Evolutionary conservation across 169 alveolate genomes (phyloP), one percentile per base, ranked within the genome.

Genomic region (Plasmodium malariae): DNA sequence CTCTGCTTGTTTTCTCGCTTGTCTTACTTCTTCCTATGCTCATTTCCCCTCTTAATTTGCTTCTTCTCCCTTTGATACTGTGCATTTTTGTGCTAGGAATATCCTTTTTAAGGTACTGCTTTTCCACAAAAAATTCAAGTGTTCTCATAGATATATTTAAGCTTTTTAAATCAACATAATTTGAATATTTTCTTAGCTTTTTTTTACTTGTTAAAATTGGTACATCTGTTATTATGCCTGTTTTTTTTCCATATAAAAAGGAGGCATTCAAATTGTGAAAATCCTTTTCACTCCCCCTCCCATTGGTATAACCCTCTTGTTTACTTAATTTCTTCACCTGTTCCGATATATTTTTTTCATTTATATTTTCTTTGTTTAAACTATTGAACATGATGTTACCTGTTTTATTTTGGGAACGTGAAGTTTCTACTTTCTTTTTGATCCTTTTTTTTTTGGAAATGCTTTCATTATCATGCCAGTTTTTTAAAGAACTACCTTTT

Each of bases 121-220:
- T 62, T 62, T 78, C 76, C 17, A 49, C 59, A 45, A 78, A 48
- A 62, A 40, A 62, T 60, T 78, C 78, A 34, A 78, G 69, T 32
- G 89, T 62, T 7, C 76, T 78, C 43, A 32, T 78, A 40, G 89
- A 78, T 28, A 48, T 62, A 14, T 63, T 43, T 11, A 78, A 21
- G 17, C 28, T 30, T 37, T 55, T 78, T 78, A 78, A 48, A 45
- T 78, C 89, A 24, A 78, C 68, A 78, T 78, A 78, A n/a, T 62
- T 34, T 6, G 65, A 26, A 62, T 78, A 40, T 43, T 24, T 62
- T 55, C 34, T 32, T 55, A 11, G 26, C 21, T 26, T 21, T 62
- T 65, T 60, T 36, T 45, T 37, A 21, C 30, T 40, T 48, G 54
- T 73, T 36, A 73, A 19, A 36, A 55, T n/a, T 32, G 59, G 5